Conservation (phyloP, 2,329 filamentous ascomycete species). For the Apiospora arundinis region DNA sequence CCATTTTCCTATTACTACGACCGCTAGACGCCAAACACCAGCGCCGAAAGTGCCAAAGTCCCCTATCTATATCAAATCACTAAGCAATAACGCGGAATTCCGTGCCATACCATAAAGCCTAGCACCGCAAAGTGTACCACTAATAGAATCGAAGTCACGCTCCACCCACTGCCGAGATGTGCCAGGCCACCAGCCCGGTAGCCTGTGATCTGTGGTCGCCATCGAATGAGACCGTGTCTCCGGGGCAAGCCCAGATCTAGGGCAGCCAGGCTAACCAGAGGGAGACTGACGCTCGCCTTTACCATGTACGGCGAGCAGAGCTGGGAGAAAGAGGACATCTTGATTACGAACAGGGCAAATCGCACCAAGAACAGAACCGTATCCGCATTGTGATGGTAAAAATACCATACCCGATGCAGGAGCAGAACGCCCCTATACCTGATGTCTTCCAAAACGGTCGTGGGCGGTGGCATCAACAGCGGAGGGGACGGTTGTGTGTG, state of each 20-base stretch:
- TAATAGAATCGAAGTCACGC: slow-evolving; percentile 5
- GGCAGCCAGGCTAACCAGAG: slow-evolving; percentile 71
- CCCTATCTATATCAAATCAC: neutral
- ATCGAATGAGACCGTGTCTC: neutral
- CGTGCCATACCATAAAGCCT: neutral
- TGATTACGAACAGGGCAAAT: slow-evolving; percentile 69
- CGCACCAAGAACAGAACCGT: slow-evolving; percentile 52
- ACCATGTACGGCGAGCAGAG: slow-evolving; percentile 76
- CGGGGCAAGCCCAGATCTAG: slow-evolving; percentile 63
- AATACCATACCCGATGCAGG: slow-evolving; percentile 44
- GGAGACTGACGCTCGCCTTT: slow-evolving; percentile 68
- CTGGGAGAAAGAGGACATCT: slow-evolving; percentile 68
- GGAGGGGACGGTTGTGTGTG: slow-evolving; percentile 39
- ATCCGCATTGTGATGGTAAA: slow-evolving; percentile 38
- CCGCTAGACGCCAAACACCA: neutral
- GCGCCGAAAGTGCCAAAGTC: neutral
- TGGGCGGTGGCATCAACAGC: slow-evolving; percentile 58
- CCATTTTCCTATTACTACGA: too few relatives aligned
- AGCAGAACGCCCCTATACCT: slow-evolving; percentile 43
- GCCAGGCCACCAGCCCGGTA: neutral
- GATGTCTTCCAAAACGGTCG: slow-evolving; percentile 41
- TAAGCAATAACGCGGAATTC: neutral
- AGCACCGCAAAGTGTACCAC: slow-evolving; percentile 8
- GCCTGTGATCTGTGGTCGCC: neutral
- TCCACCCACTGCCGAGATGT: neutral